A percentile compares a stretch with the other conserved stretches of the same genome.
Conservation (phyloP, 768 basidiomycete species). For the Strobilomyces echinocephalus region DNA sequence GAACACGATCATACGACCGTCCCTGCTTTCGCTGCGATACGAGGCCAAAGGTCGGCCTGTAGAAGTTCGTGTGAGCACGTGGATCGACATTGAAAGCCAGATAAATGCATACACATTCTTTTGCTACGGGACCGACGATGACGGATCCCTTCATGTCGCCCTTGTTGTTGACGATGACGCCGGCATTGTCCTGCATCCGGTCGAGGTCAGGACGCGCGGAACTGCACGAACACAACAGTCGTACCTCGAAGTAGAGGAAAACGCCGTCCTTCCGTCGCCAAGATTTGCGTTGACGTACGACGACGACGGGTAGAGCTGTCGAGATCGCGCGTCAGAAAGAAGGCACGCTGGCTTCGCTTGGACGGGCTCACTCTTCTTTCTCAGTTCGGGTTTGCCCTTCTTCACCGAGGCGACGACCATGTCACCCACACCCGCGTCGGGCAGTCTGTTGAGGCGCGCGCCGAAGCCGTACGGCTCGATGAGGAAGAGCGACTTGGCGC, state of each 20-base stretch:
- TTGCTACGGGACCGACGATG: slow-evolving; percentile 95
- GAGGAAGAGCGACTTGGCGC: slow-evolving; percentile 91
- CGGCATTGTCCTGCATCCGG: slow-evolving; percentile 73
- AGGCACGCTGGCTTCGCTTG: not conserved
- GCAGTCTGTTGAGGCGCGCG: slow-evolving; percentile 94
- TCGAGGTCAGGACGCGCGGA: not conserved
- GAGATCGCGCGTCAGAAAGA: not conserved
- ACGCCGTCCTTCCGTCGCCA: slow-evolving; percentile 98
- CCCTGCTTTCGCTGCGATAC: slow-evolving; percentile 98
- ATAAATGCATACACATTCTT: slow-evolving; percentile 83
- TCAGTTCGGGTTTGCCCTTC: slow-evolving; percentile 99
- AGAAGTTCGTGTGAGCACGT: not conserved
- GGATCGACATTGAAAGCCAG: not conserved
- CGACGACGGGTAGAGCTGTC: slow-evolving; percentile 92
- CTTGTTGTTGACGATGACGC: slow-evolving; percentile 97
- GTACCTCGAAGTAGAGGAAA: slow-evolving; percentile 95
- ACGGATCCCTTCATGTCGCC: slow-evolving; percentile 99
- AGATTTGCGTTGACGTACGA: slow-evolving; percentile 96
- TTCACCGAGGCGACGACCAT: slow-evolving; percentile 97
- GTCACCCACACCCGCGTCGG: slow-evolving; percentile 92
- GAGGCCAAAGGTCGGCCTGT: slow-evolving; percentile 96
- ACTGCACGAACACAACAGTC: not conserved
- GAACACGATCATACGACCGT: slow-evolving; percentile 78
- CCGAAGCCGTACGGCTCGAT: slow-evolving; percentile 96
- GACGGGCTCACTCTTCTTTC: slow-evolving; percentile 85